phyloP scores from a whole-genome alignment of 495 filamentous ascomycete genomes.

The Hyaloscypha variabilis region DNA sequence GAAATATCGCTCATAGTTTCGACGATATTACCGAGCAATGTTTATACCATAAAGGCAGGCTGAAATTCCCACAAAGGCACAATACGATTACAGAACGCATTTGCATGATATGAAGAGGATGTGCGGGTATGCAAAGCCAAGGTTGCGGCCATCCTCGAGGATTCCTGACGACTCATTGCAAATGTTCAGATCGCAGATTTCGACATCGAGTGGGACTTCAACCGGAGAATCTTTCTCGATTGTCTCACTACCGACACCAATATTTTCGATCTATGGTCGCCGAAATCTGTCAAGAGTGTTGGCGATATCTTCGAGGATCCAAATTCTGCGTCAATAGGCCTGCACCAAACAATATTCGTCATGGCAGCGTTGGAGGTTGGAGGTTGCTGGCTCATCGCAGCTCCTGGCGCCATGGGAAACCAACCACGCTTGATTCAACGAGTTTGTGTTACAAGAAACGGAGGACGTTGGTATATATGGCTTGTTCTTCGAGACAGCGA shows the following conservation, averaged over 20 bases:
- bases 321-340: conserved; percentile 76
- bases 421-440: conserved; percentile 75
- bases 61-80: conserved; percentile 28
- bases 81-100: background rate
- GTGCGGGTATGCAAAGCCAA: conserved; percentile 67
- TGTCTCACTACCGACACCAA: conserved; percentile 44
- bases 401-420: conserved; percentile 78
- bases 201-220: conserved; percentile 65
- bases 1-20: conserved; percentile 45
- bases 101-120: conserved; percentile 67
- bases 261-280: conserved; percentile 36
- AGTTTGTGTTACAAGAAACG: conserved; percentile 77
- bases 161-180: conserved; percentile 80
- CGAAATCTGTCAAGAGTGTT: conserved; percentile 66
- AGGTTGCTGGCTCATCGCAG: conserved; percentile 91
- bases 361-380: conserved; percentile 85
- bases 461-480: conserved; percentile 88
- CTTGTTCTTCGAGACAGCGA: conserved; percentile 91
- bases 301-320: conserved; percentile 86
- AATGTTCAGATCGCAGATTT: conserved; percentile 89
- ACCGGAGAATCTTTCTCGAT: conserved; percentile 64
- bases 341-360: conserved; percentile 79
- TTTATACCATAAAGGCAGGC: conserved; percentile 64
- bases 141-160: conserved; percentile 77
- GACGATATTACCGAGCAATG: conserved; percentile 72